A percentile compares a stretch with the other conserved stretches of the same genome.
Conservation (phyloP, 2,329 filamentous ascomycete species). For the Colletotrichum karsti region DNA sequence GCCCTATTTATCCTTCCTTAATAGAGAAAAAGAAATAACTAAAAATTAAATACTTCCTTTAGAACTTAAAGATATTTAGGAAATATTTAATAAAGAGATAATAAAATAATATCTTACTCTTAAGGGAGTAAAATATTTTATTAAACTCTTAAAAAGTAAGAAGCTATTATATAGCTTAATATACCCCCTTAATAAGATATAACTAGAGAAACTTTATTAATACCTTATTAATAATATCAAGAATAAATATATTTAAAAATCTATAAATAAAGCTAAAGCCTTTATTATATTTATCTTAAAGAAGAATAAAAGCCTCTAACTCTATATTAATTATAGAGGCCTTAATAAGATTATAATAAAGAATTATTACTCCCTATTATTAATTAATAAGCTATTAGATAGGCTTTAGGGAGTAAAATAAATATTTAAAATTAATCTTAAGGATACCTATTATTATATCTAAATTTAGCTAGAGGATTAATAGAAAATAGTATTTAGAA, state of each 20-base stretch:
- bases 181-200: no score
- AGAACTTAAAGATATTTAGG: not conserved
- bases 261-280: not conserved
- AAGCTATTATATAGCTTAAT: not conserved
- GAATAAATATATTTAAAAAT: not conserved
- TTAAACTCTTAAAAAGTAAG: not conserved
- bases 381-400: not conserved
- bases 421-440: not conserved
- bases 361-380: not conserved
- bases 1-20: not conserved
- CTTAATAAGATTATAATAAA: not conserved
- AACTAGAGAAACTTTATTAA: not conserved
- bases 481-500: not conserved
- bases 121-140: not conserved
- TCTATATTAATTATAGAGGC: not conserved
- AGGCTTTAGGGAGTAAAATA: not conserved
- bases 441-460: not conserved
- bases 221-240: not conserved
- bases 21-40: not conserved
- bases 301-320: not conserved
- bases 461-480: not conserved
- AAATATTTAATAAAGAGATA: not conserved
- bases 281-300: not conserved
- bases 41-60: not conserved
- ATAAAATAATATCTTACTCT: not conserved